These are phyloP conservation scores for Sporothrix sp. DNA, from an alignment of 2,329 filamentous ascomycete genomes.

Conservation along the genomic window DNA sequence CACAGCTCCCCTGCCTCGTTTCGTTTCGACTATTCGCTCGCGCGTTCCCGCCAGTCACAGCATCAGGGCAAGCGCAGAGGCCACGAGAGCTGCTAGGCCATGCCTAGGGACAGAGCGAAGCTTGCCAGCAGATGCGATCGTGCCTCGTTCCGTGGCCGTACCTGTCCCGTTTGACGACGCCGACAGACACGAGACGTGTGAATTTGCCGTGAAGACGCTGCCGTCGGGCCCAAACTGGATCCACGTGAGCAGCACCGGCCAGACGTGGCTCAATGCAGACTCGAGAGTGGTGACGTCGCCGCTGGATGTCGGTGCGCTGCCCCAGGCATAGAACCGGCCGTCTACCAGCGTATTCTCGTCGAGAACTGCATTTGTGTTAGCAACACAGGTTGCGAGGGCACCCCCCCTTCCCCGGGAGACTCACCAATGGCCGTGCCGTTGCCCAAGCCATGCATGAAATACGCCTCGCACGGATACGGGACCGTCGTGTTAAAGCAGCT, in stretches of 20 bases:
- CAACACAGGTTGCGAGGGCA: not conserved
- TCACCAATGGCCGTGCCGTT: slow-evolving; percentile 6
- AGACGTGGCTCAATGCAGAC: slow-evolving; percentile 4
- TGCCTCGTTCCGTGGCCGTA: slow-evolving; percentile 6
- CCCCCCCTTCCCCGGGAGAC: not conserved
- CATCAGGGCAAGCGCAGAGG: slow-evolving; percentile 2
- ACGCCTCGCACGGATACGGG: not conserved
- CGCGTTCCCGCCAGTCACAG: not conserved
- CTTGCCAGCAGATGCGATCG: not conserved
- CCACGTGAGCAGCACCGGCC: slow-evolving; percentile 10
- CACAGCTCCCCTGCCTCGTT: not conserved
- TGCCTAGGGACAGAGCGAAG: not conserved
- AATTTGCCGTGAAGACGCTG: slow-evolving; percentile 7
- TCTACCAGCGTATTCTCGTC: slow-evolving; percentile 2
- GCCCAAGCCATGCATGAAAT: not conserved
- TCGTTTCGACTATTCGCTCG: no score
- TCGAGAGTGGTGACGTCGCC: not conserved
- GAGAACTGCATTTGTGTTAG: not conserved
- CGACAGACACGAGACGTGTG: slow-evolving; percentile 3
- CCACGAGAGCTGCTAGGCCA: not conserved
- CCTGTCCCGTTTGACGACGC: not conserved
- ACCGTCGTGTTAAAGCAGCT: slow-evolving; percentile 1
- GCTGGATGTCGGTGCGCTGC: not conserved
- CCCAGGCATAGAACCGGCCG: slow-evolving; percentile 10
- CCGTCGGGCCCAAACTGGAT: slow-evolving; percentile 1